Base-by-base conservation (phyloP, 2,329 filamentous ascomycete genomes). In the Arachnopeziza araneosa region DNA sequence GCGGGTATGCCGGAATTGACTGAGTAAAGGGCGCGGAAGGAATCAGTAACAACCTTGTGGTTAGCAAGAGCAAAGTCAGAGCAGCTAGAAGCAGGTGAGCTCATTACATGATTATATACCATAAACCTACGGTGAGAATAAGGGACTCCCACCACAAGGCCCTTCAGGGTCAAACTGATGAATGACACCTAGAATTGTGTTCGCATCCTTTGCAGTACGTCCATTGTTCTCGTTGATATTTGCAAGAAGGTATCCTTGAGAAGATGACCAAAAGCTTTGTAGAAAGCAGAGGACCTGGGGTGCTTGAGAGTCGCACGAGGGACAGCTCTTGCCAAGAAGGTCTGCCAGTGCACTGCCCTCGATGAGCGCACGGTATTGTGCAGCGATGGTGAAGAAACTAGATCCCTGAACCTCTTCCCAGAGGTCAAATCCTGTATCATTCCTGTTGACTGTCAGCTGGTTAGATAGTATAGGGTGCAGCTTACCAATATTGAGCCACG, bases 401-500 rank as follows among this genome's bases (percentile, higher is more conserved):
- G 83, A 86, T 50, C 89, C 88, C 24, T 79, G 77, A 17, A 93
- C 83, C 72, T 95, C 91, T 72, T 95, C 91, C 91, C 91, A 95
- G 2, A 96, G 80, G 72, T 96, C 91, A 68, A 85, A 95, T 0
- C 79, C 80, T 6, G 79, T 79, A 60, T 79, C 73, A 61, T 81
- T 83, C 70, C 70, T 71, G 21, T 6, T 36, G 19, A 17, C 6
- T 44, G 50, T 61, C 32, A 60, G 56, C 7, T 7, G 14, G 14
- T 32, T 32, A 7, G 14, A 32, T 55, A 10, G 44, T 26, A 52
- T 12, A 24, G 21, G 19, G n/a, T n/a, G n/a, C 2, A 59, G n/a
- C 66, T 61, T 63, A 71, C 84, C 87, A 90, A 75, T 90, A 90
- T 69, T 90, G 83, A 1, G 85, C 81, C 7, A 91, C 85, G 64